Evolutionary conservation across 257 asterid genomes (phyloP).

Genomic region (Lantana camara): DNA sequence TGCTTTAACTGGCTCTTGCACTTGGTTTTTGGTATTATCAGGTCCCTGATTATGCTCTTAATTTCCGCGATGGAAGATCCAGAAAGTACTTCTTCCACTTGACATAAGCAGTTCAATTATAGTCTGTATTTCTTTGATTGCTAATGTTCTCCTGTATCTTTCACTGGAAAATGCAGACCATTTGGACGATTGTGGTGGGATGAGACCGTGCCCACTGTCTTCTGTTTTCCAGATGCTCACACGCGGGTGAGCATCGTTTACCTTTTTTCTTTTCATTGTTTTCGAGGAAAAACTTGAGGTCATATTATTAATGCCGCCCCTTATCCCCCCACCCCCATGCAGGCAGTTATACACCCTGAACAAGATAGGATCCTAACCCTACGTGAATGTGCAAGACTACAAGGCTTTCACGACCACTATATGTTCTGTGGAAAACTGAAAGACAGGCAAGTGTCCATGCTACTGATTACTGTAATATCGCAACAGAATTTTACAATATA

Average conservation of each 20-base stretch:
- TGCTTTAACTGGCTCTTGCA: constrained; percentile 21
- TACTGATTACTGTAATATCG: neutral
- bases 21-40: constrained; percentile 22
- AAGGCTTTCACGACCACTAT: constrained; percentile 57
- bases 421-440: constrained; percentile 48
- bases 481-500: neutral
- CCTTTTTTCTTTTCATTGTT: constrained; percentile 5
- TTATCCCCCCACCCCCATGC: constrained; percentile 15
- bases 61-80: constrained; percentile 42
- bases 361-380: constrained; percentile 56
- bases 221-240: constrained; percentile 47
- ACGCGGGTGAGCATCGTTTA: constrained; percentile 35
- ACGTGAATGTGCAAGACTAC: constrained; percentile 59
- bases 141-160: constrained; percentile 12
- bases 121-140: neutral
- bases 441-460: constrained; percentile 44
- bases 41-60: constrained; percentile 53
- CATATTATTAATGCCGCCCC: neutral
- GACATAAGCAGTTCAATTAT: neutral
- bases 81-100: constrained; percentile 32
- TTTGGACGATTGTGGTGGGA: constrained; percentile 59
- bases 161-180: constrained; percentile 40
- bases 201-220: constrained; percentile 52
- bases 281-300: neutral
- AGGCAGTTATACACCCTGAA: constrained; percentile 53